Evolutionary conservation across 768 basidiomycete species (phyloP).

Genomic region (Suillus ampliporus): DNA sequence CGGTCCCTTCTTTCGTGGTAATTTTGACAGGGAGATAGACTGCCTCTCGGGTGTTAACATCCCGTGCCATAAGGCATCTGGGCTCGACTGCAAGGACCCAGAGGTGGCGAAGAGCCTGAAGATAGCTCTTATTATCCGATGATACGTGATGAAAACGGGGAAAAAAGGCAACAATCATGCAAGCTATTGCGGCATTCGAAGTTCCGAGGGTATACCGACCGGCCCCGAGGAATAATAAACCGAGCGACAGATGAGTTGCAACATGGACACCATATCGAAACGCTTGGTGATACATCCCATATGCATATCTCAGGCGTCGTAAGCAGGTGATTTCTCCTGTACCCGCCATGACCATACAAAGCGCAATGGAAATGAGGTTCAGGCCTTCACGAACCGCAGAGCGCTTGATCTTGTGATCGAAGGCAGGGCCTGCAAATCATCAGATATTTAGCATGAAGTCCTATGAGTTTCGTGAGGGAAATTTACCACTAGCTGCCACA

Average conservation of each 20-base stretch:
- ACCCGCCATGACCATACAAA: slow-evolving; percentile 96
- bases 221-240: slow-evolving; percentile 90
- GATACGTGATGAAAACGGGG: slow-evolving; percentile 83
- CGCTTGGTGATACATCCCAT: slow-evolving; percentile 79
- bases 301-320: slow-evolving; percentile 84
- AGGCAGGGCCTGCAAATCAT: slow-evolving; percentile 62
- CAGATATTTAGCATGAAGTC: slow-evolving; percentile 10
- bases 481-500: slow-evolving; percentile 70
- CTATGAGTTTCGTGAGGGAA: background rate
- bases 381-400: slow-evolving; percentile 87
- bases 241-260: slow-evolving; percentile 88
- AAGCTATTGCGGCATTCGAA: slow-evolving; percentile 90
- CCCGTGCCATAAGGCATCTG: slow-evolving; percentile 87
- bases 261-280: slow-evolving; percentile 90
- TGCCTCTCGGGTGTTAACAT: slow-evolving; percentile 89
- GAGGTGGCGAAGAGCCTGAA: slow-evolving; percentile 92
- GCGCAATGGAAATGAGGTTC: slow-evolving; percentile 82
- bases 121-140: slow-evolving; percentile 86
- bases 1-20: slow-evolving; percentile 69
- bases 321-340: slow-evolving; percentile 93
- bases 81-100: slow-evolving; percentile 98
- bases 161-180: slow-evolving; percentile 89
- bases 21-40: slow-evolving; percentile 94
- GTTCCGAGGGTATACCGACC: slow-evolving; percentile 92
- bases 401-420: slow-evolving; percentile 88